Evolutionary conservation across 352 stramenopile species (phyloP).

Genomic region (Phytopythium delawarense): DNA sequence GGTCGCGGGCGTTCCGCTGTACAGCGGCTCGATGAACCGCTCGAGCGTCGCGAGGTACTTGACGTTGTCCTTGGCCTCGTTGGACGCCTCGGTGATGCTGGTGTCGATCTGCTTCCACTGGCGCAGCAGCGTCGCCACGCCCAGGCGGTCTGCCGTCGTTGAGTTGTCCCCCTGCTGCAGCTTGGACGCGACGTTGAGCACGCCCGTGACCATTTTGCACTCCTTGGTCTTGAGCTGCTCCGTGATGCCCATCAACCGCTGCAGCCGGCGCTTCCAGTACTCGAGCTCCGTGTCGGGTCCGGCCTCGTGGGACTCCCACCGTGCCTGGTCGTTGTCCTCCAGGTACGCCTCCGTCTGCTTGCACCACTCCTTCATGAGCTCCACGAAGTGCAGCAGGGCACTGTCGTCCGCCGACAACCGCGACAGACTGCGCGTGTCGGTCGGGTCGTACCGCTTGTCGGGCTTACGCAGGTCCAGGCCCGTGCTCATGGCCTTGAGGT

Average conservation of each 20-base stretch:
- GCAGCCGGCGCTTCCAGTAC: conserved; percentile 83
- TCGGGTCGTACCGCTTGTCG: conserved; percentile 75
- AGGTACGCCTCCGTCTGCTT: conserved; percentile 84
- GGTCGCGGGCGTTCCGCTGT: conserved; percentile 42
- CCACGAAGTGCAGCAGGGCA: conserved; percentile 78
- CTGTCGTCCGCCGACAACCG: conserved; percentile 63
- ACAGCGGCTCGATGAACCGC: conserved; percentile 85
- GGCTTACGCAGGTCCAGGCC: conserved; percentile 87
- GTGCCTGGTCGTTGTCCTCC: conserved; percentile 74
- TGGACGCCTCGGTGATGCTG: conserved; percentile 80
- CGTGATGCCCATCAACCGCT: conserved; percentile 84
- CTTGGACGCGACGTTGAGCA: conserved; percentile 82
- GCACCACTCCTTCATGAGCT: conserved; percentile 89
- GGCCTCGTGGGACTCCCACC: conserved; percentile 79
- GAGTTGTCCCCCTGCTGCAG: conserved; percentile 41
- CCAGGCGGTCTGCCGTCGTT: conserved; percentile 48
- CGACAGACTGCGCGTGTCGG: conserved; percentile 63
- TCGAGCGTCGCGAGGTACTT: conserved; percentile 84
- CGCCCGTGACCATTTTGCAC: conserved; percentile 82
- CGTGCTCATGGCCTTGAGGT: conserved; percentile 86
- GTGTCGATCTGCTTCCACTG: conserved; percentile 89
- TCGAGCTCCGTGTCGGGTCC: conserved; percentile 81
- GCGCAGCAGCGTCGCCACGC: conserved; percentile 49
- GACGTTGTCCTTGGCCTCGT: conserved; percentile 85
- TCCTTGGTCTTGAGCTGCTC: conserved; percentile 89